Evolutionary conservation across 225 moss, liverwort and hornwort species (phyloP).

Genomic region (Sphagnum contortum): DNA sequence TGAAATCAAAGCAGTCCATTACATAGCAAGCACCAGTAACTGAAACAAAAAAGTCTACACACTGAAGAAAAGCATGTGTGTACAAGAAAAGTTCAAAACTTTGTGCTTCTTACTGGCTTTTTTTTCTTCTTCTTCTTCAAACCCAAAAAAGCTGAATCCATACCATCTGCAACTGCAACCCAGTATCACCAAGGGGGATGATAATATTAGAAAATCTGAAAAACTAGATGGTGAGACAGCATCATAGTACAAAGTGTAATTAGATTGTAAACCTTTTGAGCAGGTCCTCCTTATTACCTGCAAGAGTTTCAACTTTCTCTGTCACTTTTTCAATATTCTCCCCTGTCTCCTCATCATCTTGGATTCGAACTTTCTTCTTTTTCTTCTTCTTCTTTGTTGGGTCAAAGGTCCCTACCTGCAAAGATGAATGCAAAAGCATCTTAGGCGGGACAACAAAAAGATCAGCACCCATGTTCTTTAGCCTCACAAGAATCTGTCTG

Average conservation of each 20-base stretch:
- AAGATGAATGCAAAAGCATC: too few relatives aligned
- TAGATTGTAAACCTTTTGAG: too few relatives aligned
- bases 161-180: slow-evolving; percentile 29
- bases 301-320: slow-evolving; percentile 32
- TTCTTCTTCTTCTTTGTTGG: slow-evolving; percentile 86
- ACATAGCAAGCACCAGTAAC: too few relatives aligned
- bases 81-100: too few relatives aligned
- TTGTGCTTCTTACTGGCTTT: slow-evolving; percentile 35
- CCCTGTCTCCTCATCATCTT: slow-evolving; percentile 54
- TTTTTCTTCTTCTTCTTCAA: slow-evolving; percentile 93
- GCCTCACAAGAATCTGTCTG: too few relatives aligned
- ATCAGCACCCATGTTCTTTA: too few relatives aligned
- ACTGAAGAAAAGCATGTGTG: too few relatives aligned
- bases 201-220: neutral
- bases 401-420: slow-evolving; percentile 71
- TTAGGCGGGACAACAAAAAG: too few relatives aligned
- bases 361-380: slow-evolving; percentile 72
- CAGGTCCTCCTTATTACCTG: slow-evolving; percentile 1
- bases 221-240: neutral
- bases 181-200: neutral
- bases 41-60: too few relatives aligned
- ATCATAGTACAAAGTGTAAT: too few relatives aligned
- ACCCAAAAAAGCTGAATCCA: slow-evolving; percentile 60
- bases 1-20: too few relatives aligned
- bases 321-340: slow-evolving; percentile 58